Evolutionary conservation across 305 asterid species (phyloP), one percentile per base, ranked within the genome.

Genomic region (Stenogyne calaminthoides): DNA sequence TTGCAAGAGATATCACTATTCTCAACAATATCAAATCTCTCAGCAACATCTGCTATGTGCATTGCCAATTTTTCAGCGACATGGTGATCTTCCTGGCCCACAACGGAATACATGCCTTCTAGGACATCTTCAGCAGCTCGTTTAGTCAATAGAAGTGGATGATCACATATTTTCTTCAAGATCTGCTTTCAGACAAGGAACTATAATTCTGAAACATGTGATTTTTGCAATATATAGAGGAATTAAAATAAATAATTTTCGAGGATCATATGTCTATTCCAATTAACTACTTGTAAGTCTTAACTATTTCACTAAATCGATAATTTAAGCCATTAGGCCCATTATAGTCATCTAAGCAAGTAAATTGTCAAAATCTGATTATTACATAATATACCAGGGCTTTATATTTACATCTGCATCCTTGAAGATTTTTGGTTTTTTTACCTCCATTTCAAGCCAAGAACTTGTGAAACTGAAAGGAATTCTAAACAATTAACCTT

Each of bases 51-150:
- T 52, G 98, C 97, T 67, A 94, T 81, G 78, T 92, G 97, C 96
- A 83, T 87, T 62, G 95, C 99, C 86, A 94, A 81, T 72, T 82
- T 89, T 83, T 88, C 97, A 71, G 98, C 99, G 36, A 90, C 88
- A 69, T 76, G 82, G 44, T 73, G 91, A 80, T 94, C 97, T 70
- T 90, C 96, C 61, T 83, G 89, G 80, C 79, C 75, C 40, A 74
- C 84, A 46, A 76, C 70, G 36, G 96, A 80, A 76, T 95, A 96
- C 96, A 95, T 88, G 80, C 97, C 96, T 84, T 95, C 99, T n/a
- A 95, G 80, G 65, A 95, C 92, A 81, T 92, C 99, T 83, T 88
- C 96, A 61, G 97, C 99, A 70, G 99, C 99, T 86, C 97, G 84
- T 86, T 95, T 95, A 47, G 99, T 95, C 77, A 95, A 80, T 55